A percentile compares a stretch with the other conserved stretches of the same genome.
These are phyloP conservation scores for Acephala macrosclerotiorum DNA, from an alignment of 2,329 filamentous ascomycete genomes.

Conservation along the genomic window DNA sequence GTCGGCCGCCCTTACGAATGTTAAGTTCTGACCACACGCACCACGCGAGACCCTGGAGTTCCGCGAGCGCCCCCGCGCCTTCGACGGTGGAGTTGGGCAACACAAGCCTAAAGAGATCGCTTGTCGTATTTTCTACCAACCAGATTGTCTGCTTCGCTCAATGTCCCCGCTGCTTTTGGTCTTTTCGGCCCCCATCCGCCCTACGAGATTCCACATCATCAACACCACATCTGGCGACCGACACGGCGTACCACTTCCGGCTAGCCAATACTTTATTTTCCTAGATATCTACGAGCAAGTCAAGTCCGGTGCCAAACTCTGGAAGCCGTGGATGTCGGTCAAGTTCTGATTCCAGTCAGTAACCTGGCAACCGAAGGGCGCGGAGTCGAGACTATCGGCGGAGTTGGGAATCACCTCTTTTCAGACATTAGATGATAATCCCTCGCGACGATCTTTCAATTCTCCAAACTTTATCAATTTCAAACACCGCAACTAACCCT, in stretches of 20 bases:
- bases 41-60: background rate
- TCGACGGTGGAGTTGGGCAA: background rate
- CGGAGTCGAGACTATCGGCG: background rate
- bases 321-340: background rate
- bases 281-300: background rate
- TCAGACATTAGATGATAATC: background rate
- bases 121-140: constrained; percentile 21
- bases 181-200: constrained; percentile 11
- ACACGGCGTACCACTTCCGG: background rate
- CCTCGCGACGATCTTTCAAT: background rate
- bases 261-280: constrained; percentile 2
- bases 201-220: constrained; percentile 6
- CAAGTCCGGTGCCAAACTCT: background rate
- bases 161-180: background rate
- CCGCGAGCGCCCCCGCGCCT: background rate
- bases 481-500: background rate
- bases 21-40: constrained; percentile 17
- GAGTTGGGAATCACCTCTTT: constrained; percentile 2
- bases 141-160: background rate
- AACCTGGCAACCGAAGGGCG: background rate
- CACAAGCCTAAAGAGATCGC: constrained; percentile 1
- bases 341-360: too few species aligned
- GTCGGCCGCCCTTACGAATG: constrained; percentile 18
- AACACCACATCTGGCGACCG: background rate
- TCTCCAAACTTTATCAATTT: background rate